A percentile compares a stretch with the other conserved stretches of the same genome.
phyloP scores from a whole-genome alignment of 176 grass and related monocot species.

The Carex kokanica region DNA sequence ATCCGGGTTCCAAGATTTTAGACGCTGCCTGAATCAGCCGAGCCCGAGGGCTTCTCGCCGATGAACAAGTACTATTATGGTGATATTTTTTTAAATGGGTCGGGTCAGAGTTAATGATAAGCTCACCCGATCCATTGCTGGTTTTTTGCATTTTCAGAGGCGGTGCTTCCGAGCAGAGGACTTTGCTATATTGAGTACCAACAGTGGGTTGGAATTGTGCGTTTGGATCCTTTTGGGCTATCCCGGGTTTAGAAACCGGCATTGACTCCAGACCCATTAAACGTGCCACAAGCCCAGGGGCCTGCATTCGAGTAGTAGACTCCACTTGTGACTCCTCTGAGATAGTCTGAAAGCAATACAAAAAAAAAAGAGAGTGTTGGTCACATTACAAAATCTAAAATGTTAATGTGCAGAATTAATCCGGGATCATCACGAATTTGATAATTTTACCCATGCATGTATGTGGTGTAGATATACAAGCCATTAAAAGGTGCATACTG shows the following conservation, averaged over 20 bases:
- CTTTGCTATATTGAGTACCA: conserved; percentile 3
- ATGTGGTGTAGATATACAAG: background rate
- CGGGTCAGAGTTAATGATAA: background rate
- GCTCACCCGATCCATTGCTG: conserved; percentile 22
- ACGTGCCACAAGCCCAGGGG: conserved; percentile 69
- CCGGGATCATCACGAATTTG: background rate
- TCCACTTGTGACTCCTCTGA: background rate
- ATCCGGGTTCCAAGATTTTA: conserved; percentile 55
- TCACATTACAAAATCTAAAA: background rate
- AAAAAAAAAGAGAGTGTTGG: background rate
- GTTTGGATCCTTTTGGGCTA: conserved; percentile 19
- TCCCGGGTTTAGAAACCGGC: conserved; percentile 33
- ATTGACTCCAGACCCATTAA: conserved; percentile 92
- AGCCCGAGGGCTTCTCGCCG: conserved; percentile 25
- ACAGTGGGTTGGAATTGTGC: background rate
- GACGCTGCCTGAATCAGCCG: conserved; percentile 61
- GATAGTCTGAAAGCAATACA: conserved; percentile 3
- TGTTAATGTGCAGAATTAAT: background rate
- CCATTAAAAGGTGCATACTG: background rate
- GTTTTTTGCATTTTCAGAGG: conserved; percentile 81
- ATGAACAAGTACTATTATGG: conserved; percentile 45
- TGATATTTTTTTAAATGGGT: conserved; percentile 31
- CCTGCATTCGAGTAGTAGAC: background rate
- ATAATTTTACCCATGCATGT: background rate
- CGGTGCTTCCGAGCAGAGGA: conserved; percentile 27